Percentiles rank a stretch among this genome's conserved stretches.
Conservation (phyloP, 2,329 filamentous ascomycete genomes). For the Aspergillus viridinutans region DNA sequence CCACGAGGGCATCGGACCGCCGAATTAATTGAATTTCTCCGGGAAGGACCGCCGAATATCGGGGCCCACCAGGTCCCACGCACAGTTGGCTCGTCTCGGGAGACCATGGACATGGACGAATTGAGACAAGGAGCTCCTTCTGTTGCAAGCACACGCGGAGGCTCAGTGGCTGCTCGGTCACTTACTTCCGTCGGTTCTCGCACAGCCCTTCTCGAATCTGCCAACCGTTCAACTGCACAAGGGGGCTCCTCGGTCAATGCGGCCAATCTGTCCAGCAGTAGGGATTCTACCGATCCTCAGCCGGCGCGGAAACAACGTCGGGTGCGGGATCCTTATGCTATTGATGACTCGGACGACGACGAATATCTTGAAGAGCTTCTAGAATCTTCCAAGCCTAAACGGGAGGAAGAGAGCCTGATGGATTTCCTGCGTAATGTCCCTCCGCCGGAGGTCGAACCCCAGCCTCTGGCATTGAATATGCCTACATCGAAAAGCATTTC, state of each 20-base stretch:
- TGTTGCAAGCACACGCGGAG: conserved; percentile 45
- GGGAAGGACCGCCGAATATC: conserved; percentile 68
- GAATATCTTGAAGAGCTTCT: conserved; percentile 60
- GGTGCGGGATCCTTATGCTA: conserved; percentile 86
- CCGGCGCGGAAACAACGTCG: conserved; percentile 72
- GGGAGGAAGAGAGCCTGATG: conserved; percentile 45
- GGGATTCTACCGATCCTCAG: conserved; percentile 40
- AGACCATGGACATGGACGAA: conserved; percentile 82
- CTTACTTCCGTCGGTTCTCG: conserved; percentile 66
- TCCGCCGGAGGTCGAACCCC: conserved; percentile 34
- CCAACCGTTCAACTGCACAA: conserved; percentile 26
- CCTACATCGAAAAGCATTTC: conserved; percentile 14
- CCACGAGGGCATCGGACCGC: conserved; percentile 65
- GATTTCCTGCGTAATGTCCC: conserved; percentile 47
- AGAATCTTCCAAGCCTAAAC: conserved; percentile 32
- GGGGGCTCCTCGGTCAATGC: conserved; percentile 17
- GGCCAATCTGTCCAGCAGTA: conserved; percentile 8
- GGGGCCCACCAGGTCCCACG: conserved; percentile 71
- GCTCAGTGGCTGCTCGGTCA: conserved; percentile 47
- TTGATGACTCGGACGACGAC: conserved; percentile 66
- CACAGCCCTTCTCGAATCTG: conserved; percentile 59
- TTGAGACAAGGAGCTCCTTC: conserved; percentile 38
- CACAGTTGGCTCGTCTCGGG: conserved; percentile 77
- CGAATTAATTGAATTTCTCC: conserved; percentile 93
- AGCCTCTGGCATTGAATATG: conserved; percentile 25